Conservation (phyloP, 2,329 filamentous ascomycete genomes). For the Penicillium sp. region DNA sequence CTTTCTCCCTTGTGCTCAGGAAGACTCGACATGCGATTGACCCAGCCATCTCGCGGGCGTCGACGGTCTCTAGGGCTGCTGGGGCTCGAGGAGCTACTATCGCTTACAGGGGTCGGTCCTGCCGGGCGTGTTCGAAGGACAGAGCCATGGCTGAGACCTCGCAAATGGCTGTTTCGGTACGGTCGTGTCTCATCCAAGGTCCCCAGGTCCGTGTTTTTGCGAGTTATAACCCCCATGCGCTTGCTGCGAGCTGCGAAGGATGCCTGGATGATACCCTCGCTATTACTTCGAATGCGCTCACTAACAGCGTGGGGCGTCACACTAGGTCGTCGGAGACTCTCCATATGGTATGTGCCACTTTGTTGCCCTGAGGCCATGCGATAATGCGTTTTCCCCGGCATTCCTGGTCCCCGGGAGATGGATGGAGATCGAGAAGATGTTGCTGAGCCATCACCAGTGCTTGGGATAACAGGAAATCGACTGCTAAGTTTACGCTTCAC, state of each 20-base stretch:
- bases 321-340: conserved; percentile 64
- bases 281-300: conserved; percentile 60
- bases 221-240: conserved; percentile 61
- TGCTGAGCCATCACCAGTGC: conserved; percentile 55
- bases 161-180: conserved; percentile 55
- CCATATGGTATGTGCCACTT: conserved; percentile 33
- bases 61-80: conserved; percentile 45
- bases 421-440: conserved; percentile 71
- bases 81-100: conserved; percentile 45
- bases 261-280: conserved; percentile 57
- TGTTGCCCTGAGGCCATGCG: conserved; percentile 53
- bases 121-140: conserved; percentile 44
- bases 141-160: conserved; percentile 59
- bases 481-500: conserved; percentile 54
- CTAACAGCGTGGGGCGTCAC: conserved; percentile 69
- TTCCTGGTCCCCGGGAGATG: conserved; percentile 67
- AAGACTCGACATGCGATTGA: conserved; percentile 57
- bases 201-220: conserved; percentile 56
- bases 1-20: conserved; percentile 55
- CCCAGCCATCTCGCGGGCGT: conserved; percentile 43
- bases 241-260: conserved; percentile 51
- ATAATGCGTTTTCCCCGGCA: conserved; percentile 78
- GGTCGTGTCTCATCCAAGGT: conserved; percentile 54
- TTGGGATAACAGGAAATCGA: conserved; percentile 59
- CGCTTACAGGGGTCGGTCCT: conserved; percentile 26